Conservation (phyloP, 164 flowering plant species). For the Annona squamosa region DNA sequence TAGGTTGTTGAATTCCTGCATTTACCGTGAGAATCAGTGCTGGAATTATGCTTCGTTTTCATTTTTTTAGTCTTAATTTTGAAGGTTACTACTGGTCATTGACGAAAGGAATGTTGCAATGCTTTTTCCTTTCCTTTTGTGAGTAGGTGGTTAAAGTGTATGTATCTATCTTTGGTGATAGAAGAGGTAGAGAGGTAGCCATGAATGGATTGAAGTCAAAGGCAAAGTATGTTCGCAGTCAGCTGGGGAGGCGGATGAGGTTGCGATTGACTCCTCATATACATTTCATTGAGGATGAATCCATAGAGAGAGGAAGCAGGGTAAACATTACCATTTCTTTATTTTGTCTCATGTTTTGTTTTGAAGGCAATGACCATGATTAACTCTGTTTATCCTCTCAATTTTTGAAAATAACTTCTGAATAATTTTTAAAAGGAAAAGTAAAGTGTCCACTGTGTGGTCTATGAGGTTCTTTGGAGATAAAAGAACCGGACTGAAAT, state of each 20-base stretch:
- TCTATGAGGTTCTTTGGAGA: too few species aligned
- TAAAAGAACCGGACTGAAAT: too few species aligned
- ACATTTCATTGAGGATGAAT: slow-evolving; percentile 86
- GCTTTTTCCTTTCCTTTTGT: not conserved
- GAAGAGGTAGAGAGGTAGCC: slow-evolving; percentile 86
- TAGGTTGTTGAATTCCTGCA: not conserved
- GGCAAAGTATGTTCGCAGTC: slow-evolving; percentile 77
- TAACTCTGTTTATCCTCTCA: not conserved
- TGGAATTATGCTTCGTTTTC: not conserved
- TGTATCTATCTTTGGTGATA: slow-evolving; percentile 93
- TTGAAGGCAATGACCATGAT: not conserved
- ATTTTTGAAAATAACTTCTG: not conserved
- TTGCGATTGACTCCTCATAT: slow-evolving; percentile 87
- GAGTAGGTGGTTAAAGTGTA: slow-evolving; percentile 86
- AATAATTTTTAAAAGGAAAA: not conserved
- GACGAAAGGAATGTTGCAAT: too few species aligned
- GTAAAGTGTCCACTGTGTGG: too few species aligned
- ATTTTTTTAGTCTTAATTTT: not conserved
- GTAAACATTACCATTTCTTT: slow-evolving; percentile 29
- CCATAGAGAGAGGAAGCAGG: slow-evolving; percentile 94
- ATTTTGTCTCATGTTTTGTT: not conserved
- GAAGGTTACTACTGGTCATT: not conserved
- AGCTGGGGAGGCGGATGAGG: slow-evolving; percentile 84
- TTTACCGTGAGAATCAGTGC: not conserved
- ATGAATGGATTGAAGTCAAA: slow-evolving; percentile 87